Percentiles rank a stretch among this genome's conserved stretches.
Evolutionary conservation across 1,284 basidiomycete genomes (phyloP).

Genomic region (Hemileia vastatrix): DNA sequence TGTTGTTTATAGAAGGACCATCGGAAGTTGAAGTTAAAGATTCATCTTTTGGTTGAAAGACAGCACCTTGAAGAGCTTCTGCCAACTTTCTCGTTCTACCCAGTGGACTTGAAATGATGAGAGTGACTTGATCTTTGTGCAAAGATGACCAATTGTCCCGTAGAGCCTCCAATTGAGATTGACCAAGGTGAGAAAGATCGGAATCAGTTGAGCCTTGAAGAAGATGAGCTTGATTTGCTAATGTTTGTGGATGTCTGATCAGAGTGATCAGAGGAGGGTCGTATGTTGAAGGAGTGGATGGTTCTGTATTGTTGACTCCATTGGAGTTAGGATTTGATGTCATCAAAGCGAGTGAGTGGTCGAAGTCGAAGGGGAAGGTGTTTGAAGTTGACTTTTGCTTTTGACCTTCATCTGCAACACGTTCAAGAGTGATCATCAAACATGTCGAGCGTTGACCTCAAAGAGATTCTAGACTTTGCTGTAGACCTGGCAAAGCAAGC

Average conservation of each 20-base stretch:
- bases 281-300: too few relatives aligned
- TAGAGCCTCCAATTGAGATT: slow-evolving; percentile 32
- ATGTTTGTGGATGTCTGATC: too few relatives aligned
- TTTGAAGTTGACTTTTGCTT: too few relatives aligned
- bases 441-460: neutral
- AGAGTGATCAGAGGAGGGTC: too few relatives aligned
- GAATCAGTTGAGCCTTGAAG: slow-evolving; percentile 39
- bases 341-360: too few relatives aligned
- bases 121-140: slow-evolving; percentile 9
- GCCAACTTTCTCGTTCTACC: slow-evolving; percentile 33
- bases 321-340: too few relatives aligned
- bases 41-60: neutral
- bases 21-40: neutral
- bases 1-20: neutral
- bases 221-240: slow-evolving; percentile 33
- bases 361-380: too few relatives aligned
- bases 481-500: slow-evolving; percentile 35
- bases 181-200: slow-evolving; percentile 30
- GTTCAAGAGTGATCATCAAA: neutral
- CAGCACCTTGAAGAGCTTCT: slow-evolving; percentile 24
- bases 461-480: slow-evolving; percentile 29
- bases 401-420: too few relatives aligned
- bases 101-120: slow-evolving; percentile 34
- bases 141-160: neutral
- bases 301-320: too few relatives aligned